These are phyloP conservation scores for Eucalyptus polybractea DNA, from an alignment of 345 rosid species.

Conservation along the genomic window DNA sequence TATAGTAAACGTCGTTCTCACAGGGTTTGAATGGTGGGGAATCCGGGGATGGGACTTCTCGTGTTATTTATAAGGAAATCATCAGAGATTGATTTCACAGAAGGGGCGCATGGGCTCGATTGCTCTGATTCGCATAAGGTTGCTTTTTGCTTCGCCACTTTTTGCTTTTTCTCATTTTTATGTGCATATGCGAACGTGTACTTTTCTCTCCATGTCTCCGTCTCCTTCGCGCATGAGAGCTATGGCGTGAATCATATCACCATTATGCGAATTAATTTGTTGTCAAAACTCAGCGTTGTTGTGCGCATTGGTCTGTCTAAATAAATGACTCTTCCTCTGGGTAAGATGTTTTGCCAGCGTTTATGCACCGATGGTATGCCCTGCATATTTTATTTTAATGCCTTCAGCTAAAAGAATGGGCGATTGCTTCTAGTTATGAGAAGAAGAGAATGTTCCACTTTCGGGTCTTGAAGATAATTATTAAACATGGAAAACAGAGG, in stretches of 20 bases:
- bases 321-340: neutral
- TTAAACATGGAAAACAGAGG: too few species aligned
- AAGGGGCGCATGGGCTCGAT: too few species aligned
- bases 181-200: neutral
- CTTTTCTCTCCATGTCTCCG: neutral
- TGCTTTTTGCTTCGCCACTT: neutral
- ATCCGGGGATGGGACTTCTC: too few species aligned
- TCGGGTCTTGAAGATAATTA: too few species aligned
- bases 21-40: too few species aligned
- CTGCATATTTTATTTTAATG: neutral
- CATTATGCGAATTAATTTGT: neutral
- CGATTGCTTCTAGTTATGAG: neutral
- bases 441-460: too few species aligned
- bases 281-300: neutral
- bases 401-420: neutral
- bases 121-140: neutral
- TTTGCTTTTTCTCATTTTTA: neutral
- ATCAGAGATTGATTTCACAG: too few species aligned
- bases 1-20: too few species aligned
- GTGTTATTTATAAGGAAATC: too few species aligned
- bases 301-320: neutral
- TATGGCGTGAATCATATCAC: neutral
- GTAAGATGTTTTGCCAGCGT: too few species aligned
- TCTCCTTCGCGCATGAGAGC: neutral
- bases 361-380: neutral